Conservation (phyloP, 805 yeast genomes). For the Jamesozyma spencerorum region DNA sequence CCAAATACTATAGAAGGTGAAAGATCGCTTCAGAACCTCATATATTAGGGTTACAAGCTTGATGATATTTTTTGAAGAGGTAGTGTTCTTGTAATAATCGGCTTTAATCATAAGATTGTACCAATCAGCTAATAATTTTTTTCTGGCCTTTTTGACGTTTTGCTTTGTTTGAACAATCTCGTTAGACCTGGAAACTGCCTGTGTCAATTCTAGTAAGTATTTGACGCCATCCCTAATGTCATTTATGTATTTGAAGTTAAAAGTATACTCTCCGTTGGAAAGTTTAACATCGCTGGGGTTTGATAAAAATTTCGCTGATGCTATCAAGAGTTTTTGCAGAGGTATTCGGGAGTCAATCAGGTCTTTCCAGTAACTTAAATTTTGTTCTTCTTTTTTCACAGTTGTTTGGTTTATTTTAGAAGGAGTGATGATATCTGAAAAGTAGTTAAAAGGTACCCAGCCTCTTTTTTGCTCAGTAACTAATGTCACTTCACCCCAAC, state of each 20-base stretch:
- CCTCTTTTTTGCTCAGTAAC: constrained; percentile 57
- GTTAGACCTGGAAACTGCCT: constrained; percentile 66
- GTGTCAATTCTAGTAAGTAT: constrained; percentile 51
- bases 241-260: constrained; percentile 49
- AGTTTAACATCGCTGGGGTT: constrained; percentile 43
- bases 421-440: constrained; percentile 37
- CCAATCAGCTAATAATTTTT: constrained; percentile 71
- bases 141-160: constrained; percentile 52
- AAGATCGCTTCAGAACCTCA: constrained; percentile 58
- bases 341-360: constrained; percentile 1
- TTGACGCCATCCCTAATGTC: constrained; percentile 68
- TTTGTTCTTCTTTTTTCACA: background rate
- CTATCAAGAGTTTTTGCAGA: constrained; percentile 1
- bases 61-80: constrained; percentile 48
- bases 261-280: constrained; percentile 36
- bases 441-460: constrained; percentile 82
- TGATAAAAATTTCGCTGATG: constrained; percentile 9
- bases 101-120: constrained; percentile 68
- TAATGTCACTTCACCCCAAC: constrained; percentile 81
- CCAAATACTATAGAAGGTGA: constrained; percentile 64
- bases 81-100: constrained; percentile 60
- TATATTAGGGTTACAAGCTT: constrained; percentile 53
- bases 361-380: constrained; percentile 1
- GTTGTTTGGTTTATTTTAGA: constrained; percentile 3
- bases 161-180: constrained; percentile 58